These are phyloP conservation scores for Beauveria australis DNA, from an alignment of 2,329 filamentous ascomycete genomes.

Conservation along the genomic window DNA sequence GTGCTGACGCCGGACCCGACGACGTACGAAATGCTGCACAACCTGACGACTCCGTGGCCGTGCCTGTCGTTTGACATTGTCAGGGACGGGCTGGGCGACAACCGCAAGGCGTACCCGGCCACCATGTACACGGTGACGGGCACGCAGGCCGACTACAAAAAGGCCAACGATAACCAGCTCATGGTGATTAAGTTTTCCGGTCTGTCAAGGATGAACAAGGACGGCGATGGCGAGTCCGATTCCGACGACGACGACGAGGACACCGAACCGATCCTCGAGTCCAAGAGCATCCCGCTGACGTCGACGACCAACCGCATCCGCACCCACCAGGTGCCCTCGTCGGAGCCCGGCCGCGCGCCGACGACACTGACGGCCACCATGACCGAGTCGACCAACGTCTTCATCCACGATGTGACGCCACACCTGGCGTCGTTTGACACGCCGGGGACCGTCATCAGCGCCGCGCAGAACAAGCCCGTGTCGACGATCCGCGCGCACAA, in stretches of 20 bases:
- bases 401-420: slow-evolving; percentile 90
- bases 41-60: slow-evolving; percentile 88
- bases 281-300: slow-evolving; percentile 74
- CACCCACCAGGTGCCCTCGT: slow-evolving; percentile 67
- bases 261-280: slow-evolving; percentile 86
- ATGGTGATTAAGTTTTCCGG: slow-evolving; percentile 96
- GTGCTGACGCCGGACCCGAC: slow-evolving; percentile 83
- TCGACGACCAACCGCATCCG: slow-evolving; percentile 94
- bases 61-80: slow-evolving; percentile 94
- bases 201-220: slow-evolving; percentile 75
- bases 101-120: slow-evolving; percentile 86
- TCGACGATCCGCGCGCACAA: slow-evolving; percentile 87
- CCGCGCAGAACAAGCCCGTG: slow-evolving; percentile 80
- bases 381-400: slow-evolving; percentile 80
- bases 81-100: slow-evolving; percentile 75
- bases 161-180: slow-evolving; percentile 80
- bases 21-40: slow-evolving; percentile 98
- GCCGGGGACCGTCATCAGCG: slow-evolving; percentile 70
- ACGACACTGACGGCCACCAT: slow-evolving; percentile 84
- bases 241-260: slow-evolving; percentile 63
- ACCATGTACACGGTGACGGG: slow-evolving; percentile 93
- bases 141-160: slow-evolving; percentile 74
- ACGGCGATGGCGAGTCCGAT: slow-evolving; percentile 54
- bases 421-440: slow-evolving; percentile 85
- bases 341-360: slow-evolving; percentile 61